Evolutionary conservation across 1,284 basidiomycete genomes (phyloP).

Genomic region (Xerocomus amazonicus): DNA sequence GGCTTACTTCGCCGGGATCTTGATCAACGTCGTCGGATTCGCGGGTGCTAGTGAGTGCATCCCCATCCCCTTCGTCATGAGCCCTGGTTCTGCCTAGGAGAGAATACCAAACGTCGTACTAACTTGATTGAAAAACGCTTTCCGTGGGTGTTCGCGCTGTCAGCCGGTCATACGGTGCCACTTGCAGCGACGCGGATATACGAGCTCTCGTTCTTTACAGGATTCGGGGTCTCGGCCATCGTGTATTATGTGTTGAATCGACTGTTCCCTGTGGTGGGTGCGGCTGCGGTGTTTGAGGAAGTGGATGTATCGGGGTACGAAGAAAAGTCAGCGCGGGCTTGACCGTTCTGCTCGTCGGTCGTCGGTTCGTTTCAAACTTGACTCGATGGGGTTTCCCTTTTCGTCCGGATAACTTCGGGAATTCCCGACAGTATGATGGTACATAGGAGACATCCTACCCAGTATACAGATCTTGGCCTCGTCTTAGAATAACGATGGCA

Average conservation of each 20-base stretch:
- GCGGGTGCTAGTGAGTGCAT: conserved; percentile 53
- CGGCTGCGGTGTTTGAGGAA: conserved; percentile 53
- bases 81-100: no score
- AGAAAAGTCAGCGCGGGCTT: background rate
- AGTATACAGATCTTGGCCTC: background rate
- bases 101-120: background rate
- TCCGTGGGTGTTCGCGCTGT: background rate
- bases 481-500: conserved; percentile 13
- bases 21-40: conserved; percentile 79
- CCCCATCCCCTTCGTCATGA: conserved; percentile 8
- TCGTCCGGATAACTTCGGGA: conserved; percentile 18
- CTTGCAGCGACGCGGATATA: conserved; percentile 67
- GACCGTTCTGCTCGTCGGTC: background rate
- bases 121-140: background rate
- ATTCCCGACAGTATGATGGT: conserved; percentile 31
- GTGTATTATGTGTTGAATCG: conserved; percentile 61
- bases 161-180: conserved; percentile 57
- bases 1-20: conserved; percentile 72
- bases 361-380: no score
- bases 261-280: conserved; percentile 57
- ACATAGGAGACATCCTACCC: conserved; percentile 2
- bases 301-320: conserved; percentile 50
- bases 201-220: conserved; percentile 76
- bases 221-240: conserved; percentile 65
- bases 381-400: conserved; percentile 11